Percentiles rank a stretch among this genome's conserved stretches.
These are phyloP conservation scores for Dictyostelium intermedium DNA, from an alignment of 78 protist species.

Conservation along the genomic window DNA sequence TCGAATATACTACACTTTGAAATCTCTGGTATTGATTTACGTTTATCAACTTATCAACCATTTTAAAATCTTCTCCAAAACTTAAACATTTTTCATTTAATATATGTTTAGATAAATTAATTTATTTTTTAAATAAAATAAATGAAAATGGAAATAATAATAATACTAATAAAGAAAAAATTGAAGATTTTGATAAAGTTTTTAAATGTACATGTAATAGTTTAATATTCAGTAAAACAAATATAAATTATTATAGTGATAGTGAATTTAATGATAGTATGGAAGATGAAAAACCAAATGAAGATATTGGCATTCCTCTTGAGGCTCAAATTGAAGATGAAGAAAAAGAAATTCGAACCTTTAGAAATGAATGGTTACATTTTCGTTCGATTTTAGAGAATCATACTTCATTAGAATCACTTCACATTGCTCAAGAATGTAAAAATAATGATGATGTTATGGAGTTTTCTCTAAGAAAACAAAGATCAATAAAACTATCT, in stretches of 20 bases:
- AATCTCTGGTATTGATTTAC: background rate
- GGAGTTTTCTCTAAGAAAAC: background rate
- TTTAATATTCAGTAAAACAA: background rate
- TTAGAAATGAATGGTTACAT: background rate
- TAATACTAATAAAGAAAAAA: no score
- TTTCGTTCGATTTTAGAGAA: background rate
- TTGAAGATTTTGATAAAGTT: background rate
- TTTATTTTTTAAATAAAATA: background rate
- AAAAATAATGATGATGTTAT: background rate
- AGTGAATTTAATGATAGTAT: background rate
- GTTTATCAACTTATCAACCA: background rate
- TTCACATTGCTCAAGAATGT: constrained; percentile 5
- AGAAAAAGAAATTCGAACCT: background rate
- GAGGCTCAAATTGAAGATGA: background rate
- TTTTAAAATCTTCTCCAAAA: background rate
- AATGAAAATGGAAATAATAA: background rate
- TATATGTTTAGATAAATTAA: background rate
- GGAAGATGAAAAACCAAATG: background rate
- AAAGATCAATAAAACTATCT: background rate
- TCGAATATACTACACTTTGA: background rate
- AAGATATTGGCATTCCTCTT: background rate
- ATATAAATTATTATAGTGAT: constrained; percentile 7
- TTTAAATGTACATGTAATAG: background rate
- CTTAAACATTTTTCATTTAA: constrained; percentile 6
- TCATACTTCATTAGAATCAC: background rate